Evolutionary conservation across 177 flowering plant genomes (phyloP).

Genomic region (Vitis hybrid): DNA sequence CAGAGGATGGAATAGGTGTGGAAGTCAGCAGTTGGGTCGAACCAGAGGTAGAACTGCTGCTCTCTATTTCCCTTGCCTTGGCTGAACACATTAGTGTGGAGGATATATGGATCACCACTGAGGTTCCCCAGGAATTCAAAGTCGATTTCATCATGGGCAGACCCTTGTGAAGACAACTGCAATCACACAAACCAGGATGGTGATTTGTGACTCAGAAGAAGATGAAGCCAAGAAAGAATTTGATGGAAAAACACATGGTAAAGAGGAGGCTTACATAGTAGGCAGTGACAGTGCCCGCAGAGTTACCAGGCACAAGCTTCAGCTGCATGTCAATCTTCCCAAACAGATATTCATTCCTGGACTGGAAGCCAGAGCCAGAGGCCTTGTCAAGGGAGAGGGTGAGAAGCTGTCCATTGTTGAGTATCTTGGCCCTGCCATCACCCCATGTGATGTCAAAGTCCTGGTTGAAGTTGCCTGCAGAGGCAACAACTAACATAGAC

Average conservation of each 20-base stretch:
- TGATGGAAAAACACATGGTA: not conserved
- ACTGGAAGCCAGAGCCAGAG: constrained; percentile 33
- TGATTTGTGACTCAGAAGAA: not conserved
- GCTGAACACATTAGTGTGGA: constrained; percentile 23
- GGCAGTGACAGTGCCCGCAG: constrained; percentile 22
- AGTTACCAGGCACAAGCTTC: constrained; percentile 30
- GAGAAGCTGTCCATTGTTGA: constrained; percentile 18
- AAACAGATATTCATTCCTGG: constrained; percentile 19
- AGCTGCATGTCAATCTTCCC: constrained; percentile 30
- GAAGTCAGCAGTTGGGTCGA: constrained; percentile 26
- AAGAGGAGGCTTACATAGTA: constrained; percentile 16
- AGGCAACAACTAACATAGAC: not conserved
- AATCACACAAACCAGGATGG: not conserved
- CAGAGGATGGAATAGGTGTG: constrained; percentile 33
- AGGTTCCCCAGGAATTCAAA: constrained; percentile 28
- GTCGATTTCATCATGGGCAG: constrained; percentile 25
- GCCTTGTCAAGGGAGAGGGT: constrained; percentile 26
- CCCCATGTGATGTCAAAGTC: constrained; percentile 31
- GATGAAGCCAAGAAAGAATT: not conserved
- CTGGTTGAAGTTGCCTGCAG: constrained; percentile 11
- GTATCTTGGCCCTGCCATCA: constrained; percentile 20
- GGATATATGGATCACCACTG: constrained; percentile 24
- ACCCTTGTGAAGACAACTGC: constrained; percentile 21
- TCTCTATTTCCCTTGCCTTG: constrained; percentile 28
- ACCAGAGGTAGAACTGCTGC: constrained; percentile 28